Evolutionary conservation across 176 grass and related monocot genomes (phyloP).

Genomic region (Ampelocalamus luodianensis): DNA sequence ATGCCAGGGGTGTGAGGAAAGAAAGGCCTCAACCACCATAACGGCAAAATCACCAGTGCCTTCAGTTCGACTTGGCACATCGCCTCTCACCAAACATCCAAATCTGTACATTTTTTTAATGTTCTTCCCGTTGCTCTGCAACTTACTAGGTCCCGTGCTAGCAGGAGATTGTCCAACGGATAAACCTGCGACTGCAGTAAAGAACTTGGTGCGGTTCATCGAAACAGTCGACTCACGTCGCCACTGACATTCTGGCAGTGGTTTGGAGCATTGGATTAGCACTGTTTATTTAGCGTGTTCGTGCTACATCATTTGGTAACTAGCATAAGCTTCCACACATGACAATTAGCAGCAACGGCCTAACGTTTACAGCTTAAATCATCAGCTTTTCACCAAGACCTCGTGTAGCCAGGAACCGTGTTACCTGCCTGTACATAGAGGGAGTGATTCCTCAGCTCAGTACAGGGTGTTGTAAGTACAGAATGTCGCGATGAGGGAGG

Average conservation of each 20-base stretch:
- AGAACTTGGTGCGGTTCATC: neutral
- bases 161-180: neutral
- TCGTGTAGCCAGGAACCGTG: conserved; percentile 10
- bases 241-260: neutral
- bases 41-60: neutral
- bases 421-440: neutral
- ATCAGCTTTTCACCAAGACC: neutral
- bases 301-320: conserved; percentile 1
- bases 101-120: neutral
- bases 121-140: neutral
- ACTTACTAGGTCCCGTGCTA: too few relatives aligned
- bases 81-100: neutral
- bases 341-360: conserved; percentile 26
- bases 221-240: neutral
- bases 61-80: neutral
- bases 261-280: neutral
- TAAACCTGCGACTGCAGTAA: neutral
- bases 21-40: conserved; percentile 44
- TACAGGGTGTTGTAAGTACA: conserved; percentile 70
- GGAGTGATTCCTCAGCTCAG: conserved; percentile 39
- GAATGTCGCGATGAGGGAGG: conserved; percentile 59
- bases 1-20: conserved; percentile 50
- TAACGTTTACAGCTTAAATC: conserved; percentile 31
- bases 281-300: conserved; percentile 29
- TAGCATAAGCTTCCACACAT: conserved; percentile 7